phyloP scores from a whole-genome alignment of 2,329 filamentous ascomycete species.

The Monilinia aucupariae region DNA sequence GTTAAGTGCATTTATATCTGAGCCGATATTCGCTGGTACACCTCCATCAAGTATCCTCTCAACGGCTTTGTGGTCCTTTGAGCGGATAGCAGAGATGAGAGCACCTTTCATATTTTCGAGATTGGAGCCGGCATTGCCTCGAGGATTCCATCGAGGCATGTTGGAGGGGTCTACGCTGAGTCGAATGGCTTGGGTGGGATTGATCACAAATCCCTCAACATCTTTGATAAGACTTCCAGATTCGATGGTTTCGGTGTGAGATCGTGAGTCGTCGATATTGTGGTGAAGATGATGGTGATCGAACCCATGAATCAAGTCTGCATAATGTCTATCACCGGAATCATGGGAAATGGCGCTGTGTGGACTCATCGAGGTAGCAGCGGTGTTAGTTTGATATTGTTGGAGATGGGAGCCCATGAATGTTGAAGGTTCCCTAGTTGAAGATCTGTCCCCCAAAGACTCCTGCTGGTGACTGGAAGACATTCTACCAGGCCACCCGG shows the following conservation, averaged over 20 bases:
- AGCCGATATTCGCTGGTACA: slow-evolving; percentile 45
- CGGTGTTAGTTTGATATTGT: slow-evolving; percentile 1
- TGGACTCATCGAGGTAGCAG: not conserved
- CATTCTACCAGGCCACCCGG: slow-evolving; percentile 18
- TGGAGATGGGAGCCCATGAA: slow-evolving; percentile 10
- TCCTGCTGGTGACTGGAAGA: slow-evolving; percentile 20
- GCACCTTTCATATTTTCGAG: slow-evolving; percentile 43
- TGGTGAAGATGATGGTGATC: slow-evolving; percentile 20
- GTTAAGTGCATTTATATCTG: slow-evolving; percentile 45
- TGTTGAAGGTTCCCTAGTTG: slow-evolving; percentile 3
- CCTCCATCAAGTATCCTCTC: slow-evolving; percentile 55
- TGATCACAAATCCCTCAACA: slow-evolving; percentile 39
- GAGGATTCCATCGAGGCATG: slow-evolving; percentile 49
- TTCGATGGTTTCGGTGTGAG: slow-evolving; percentile 32
- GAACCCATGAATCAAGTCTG: slow-evolving; percentile 17
- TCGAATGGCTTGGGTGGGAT: slow-evolving; percentile 42
- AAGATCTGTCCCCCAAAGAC: slow-evolving; percentile 3
- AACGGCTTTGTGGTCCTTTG: slow-evolving; percentile 50
- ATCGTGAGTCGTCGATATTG: slow-evolving; percentile 31
- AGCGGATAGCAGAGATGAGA: slow-evolving; percentile 50
- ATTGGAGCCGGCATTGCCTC: slow-evolving; percentile 41
- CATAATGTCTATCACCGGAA: slow-evolving; percentile 12
- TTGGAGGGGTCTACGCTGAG: slow-evolving; percentile 46
- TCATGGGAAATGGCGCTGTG: not conserved
- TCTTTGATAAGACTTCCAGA: slow-evolving; percentile 37